phyloP scores from a whole-genome alignment of 2,329 filamentous ascomycete genomes.

The Drechslerella coelobrocha region DNA sequence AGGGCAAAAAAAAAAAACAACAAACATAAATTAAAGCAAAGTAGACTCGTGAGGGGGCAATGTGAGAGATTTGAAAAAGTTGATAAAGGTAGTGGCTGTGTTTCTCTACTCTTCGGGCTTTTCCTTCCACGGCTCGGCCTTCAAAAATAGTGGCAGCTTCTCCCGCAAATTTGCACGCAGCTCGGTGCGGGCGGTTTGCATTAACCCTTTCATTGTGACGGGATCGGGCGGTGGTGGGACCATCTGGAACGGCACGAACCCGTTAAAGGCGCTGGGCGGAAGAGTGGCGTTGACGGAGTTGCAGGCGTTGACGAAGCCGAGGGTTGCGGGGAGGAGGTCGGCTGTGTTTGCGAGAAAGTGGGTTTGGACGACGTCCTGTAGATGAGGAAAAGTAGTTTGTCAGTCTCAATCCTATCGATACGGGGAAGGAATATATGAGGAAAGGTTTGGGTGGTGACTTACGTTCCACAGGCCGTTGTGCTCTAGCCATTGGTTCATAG shows the following conservation, averaged over 20 bases:
- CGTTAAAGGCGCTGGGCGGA: background rate
- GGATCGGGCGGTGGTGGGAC: background rate
- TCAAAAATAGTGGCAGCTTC: conserved; percentile 17
- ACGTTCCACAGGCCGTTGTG: conserved; percentile 31
- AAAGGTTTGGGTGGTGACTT: background rate
- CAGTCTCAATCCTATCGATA: too few relatives aligned
- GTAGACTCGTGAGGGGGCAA: too few relatives aligned
- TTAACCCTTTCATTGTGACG: background rate
- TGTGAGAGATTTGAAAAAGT: background rate
- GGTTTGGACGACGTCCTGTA: conserved; percentile 34
- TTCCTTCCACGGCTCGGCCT: conserved; percentile 23
- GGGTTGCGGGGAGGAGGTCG: conserved; percentile 24
- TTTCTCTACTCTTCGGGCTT: background rate
- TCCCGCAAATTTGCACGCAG: conserved; percentile 10
- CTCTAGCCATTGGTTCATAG: conserved; percentile 25
- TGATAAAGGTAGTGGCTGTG: background rate
- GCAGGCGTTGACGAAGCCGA: conserved; percentile 3
- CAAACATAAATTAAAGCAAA: background rate
- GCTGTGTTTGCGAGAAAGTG: conserved; percentile 30
- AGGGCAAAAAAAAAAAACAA: background rate
- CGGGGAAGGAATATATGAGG: too few relatives aligned
- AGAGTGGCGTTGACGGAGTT: background rate
- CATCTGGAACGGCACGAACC: background rate
- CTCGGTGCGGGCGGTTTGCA: conserved; percentile 13
- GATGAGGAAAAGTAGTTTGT: background rate